Conservation (phyloP, 768 basidiomycete genomes). For the Dentipellis fragilis region DNA sequence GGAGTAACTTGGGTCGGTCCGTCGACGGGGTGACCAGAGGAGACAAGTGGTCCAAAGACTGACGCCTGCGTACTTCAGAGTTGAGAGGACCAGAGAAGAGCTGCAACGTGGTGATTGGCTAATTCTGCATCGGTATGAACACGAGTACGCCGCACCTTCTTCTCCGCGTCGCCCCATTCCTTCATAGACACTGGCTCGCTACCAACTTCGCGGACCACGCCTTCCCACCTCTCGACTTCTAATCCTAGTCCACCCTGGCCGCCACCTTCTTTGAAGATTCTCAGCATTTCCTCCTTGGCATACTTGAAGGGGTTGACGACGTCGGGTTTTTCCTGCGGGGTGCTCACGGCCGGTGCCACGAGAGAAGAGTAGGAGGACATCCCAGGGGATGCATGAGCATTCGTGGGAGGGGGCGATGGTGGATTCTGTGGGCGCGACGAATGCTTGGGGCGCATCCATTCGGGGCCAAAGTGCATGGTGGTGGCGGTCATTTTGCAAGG, state of each 20-base stretch:
- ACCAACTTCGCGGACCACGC: slow-evolving; percentile 70
- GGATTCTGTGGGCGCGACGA: slow-evolving; percentile 46
- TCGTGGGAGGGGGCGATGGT: slow-evolving; percentile 43
- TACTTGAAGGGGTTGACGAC: slow-evolving; percentile 75
- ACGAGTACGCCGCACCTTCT: slow-evolving; percentile 51
- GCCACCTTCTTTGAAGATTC: slow-evolving; percentile 74
- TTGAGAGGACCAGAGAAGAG: slow-evolving; percentile 77
- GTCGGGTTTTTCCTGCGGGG: slow-evolving; percentile 46
- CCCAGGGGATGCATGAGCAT: slow-evolving; percentile 31
- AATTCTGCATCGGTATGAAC: slow-evolving; percentile 3
- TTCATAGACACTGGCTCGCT: slow-evolving; percentile 65
- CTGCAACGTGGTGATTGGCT: slow-evolving; percentile 27
- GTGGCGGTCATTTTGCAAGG: slow-evolving; percentile 38
- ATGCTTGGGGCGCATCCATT: slow-evolving; percentile 85
- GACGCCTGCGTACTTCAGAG: slow-evolving; percentile 81
- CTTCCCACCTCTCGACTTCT: slow-evolving; percentile 86
- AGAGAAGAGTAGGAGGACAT: slow-evolving; percentile 65
- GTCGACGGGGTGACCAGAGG: slow-evolving; percentile 42
- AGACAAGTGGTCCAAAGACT: slow-evolving; percentile 64
- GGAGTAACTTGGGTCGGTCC: slow-evolving; percentile 51
- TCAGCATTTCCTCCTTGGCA: slow-evolving; percentile 75
- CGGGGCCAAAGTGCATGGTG: slow-evolving; percentile 85
- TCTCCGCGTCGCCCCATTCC: slow-evolving; percentile 77
- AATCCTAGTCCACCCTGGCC: slow-evolving; percentile 66
- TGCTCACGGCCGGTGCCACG: slow-evolving; percentile 43